These are phyloP conservation scores for Boletus austroedulis DNA, from an alignment of 1,284 basidiomycete species.

Conservation along the genomic window DNA sequence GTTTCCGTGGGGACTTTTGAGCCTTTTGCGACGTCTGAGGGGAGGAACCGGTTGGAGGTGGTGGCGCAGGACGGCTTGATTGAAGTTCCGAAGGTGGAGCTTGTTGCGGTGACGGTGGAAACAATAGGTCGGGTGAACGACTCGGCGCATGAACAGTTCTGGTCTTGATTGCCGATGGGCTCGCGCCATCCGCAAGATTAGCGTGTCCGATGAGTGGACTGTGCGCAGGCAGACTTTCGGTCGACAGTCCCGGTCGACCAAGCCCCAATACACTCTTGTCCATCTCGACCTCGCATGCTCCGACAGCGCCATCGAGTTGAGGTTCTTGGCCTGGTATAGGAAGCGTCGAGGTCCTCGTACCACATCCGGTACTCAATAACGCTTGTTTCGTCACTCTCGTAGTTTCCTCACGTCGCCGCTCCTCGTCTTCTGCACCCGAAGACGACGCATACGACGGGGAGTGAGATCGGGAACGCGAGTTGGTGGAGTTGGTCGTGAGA, in stretches of 20 bases:
- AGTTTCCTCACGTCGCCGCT: constrained; percentile 22
- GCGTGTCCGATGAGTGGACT: constrained; percentile 4
- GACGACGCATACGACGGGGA: constrained; percentile 21
- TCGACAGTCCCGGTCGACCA: constrained; percentile 31
- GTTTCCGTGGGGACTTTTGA: constrained; percentile 44
- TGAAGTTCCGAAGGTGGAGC: constrained; percentile 18
- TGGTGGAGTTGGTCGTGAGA: constrained; percentile 24
- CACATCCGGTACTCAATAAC: constrained; percentile 23
- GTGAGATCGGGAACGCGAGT: constrained; percentile 20
- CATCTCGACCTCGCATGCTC: constrained; percentile 14
- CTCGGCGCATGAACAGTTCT: neutral
- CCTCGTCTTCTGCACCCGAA: constrained; percentile 28
- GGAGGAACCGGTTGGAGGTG: constrained; percentile 13
- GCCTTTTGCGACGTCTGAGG: constrained; percentile 1
- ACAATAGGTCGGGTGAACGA: constrained; percentile 16
- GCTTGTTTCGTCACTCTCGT: constrained; percentile 20
- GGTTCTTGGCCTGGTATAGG: constrained; percentile 12
- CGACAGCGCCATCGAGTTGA: constrained; percentile 1
- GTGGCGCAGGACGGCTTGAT: constrained; percentile 23
- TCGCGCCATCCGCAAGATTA: neutral
- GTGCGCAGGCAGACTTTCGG: constrained; percentile 30
- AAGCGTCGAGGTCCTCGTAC: constrained; percentile 25
- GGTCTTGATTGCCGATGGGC: constrained; percentile 4
- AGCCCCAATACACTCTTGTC: constrained; percentile 34
- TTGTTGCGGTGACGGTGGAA: constrained; percentile 22